A percentile compares a stretch with the other conserved stretches of the same genome.
phyloP scores from a whole-genome alignment of 192 early-diverging fungal species.

The Pilobolus umbonatus region DNA sequence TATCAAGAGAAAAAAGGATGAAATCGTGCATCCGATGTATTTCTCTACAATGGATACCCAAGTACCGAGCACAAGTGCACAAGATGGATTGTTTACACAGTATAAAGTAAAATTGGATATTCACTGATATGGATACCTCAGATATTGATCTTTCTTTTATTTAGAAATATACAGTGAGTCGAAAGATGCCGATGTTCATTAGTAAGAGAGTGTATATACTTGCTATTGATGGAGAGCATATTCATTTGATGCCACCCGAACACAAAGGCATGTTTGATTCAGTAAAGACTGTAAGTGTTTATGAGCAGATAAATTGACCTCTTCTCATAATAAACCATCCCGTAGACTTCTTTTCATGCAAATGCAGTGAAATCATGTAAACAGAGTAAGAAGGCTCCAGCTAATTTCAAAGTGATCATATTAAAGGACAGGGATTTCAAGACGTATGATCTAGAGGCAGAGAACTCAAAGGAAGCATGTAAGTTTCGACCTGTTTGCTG shows the following conservation, averaged over 20 bases:
- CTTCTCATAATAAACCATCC: neutral
- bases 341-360: slow-evolving; percentile 59
- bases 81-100: slow-evolving; percentile 23
- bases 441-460: slow-evolving; percentile 76
- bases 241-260: slow-evolving; percentile 85
- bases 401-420: slow-evolving; percentile 64
- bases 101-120: no score
- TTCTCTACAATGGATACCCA: slow-evolving; percentile 12
- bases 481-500: no score
- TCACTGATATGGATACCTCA: neutral
- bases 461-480: slow-evolving; percentile 59
- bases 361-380: slow-evolving; percentile 60
- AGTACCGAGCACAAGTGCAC: neutral
- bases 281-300: slow-evolving; percentile 64
- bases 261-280: slow-evolving; percentile 74
- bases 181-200: slow-evolving; percentile 81
- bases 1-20: slow-evolving; percentile 36
- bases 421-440: slow-evolving; percentile 60
- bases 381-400: slow-evolving; percentile 61
- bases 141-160: neutral
- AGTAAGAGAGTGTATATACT: slow-evolving; percentile 80
- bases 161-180: slow-evolving; percentile 83
- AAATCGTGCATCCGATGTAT: slow-evolving; percentile 22
- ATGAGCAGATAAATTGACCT: slow-evolving; percentile 18
- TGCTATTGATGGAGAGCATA: slow-evolving; percentile 93